These are phyloP conservation scores for Candida orba DNA, from an alignment of 805 yeast species.

Conservation along the genomic window DNA sequence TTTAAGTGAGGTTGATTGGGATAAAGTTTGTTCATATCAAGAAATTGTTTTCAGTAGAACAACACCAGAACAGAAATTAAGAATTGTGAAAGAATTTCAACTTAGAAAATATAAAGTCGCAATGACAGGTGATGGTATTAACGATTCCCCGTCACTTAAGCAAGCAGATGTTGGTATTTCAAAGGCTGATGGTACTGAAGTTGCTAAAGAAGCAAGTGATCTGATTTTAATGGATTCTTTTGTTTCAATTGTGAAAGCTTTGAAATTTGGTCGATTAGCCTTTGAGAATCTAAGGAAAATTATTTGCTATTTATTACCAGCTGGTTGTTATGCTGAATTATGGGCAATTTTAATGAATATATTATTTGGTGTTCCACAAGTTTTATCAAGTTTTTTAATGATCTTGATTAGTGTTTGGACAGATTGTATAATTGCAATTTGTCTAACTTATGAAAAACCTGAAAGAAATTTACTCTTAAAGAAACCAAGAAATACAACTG, in stretches of 20 bases:
- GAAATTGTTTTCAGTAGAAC: conserved; percentile 33
- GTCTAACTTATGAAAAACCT: conserved; percentile 36
- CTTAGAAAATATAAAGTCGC: conserved; percentile 74
- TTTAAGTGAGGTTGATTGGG: conserved; percentile 37
- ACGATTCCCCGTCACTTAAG: conserved; percentile 81
- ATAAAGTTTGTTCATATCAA: conserved; percentile 27
- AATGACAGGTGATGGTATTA: conserved; percentile 91
- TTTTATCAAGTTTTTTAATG: conserved; percentile 42
- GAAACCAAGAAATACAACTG: conserved; percentile 35
- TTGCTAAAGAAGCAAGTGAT: conserved; percentile 23
- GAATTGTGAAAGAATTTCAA: conserved; percentile 41
- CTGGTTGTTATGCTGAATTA: conserved; percentile 43
- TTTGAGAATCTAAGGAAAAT: conserved; percentile 43
- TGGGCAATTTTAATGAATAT: conserved; percentile 44
- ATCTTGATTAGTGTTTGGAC: conserved; percentile 43
- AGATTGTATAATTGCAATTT: conserved; percentile 39
- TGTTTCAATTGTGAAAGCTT: conserved; percentile 30
- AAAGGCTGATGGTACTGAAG: conserved; percentile 36
- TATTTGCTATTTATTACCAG: conserved; percentile 42
- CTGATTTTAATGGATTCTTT: conserved; percentile 20
- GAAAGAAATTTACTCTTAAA: conserved; percentile 36
- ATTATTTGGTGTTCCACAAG: conserved; percentile 43
- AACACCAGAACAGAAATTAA: conserved; percentile 44
- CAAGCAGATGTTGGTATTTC: conserved; percentile 82
- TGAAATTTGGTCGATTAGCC: conserved; percentile 38